These are phyloP conservation scores for Chalciporus piperatus DNA, from an alignment of 768 basidiomycete genomes.

Conservation along the genomic window DNA sequence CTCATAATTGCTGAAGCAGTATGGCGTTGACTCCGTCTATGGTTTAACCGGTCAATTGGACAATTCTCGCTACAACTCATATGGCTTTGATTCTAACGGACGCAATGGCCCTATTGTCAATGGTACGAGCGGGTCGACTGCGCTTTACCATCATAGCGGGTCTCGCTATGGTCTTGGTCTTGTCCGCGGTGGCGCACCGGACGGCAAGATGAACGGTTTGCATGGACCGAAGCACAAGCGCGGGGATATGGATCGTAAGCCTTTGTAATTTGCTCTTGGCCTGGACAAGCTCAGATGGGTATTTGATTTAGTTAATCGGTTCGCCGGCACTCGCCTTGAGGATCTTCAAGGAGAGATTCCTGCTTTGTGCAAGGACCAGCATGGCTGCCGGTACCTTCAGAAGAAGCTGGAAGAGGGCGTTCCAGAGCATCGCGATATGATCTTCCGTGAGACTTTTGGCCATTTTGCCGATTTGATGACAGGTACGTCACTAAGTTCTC, in stretches of 20 bases:
- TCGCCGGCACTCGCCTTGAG: conserved; percentile 92
- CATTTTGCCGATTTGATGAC: conserved; percentile 99
- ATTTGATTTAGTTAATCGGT: conserved; percentile 76
- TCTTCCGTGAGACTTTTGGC: conserved; percentile 96
- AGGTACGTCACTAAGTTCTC: conserved; percentile 43
- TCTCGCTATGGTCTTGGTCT: conserved; percentile 72
- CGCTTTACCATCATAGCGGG: conserved; percentile 73
- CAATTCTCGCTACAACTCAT: conserved; percentile 51
- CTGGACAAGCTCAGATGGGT: neutral
- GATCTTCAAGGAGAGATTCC: conserved; percentile 96
- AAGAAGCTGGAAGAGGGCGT: conserved; percentile 98
- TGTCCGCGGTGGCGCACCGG: conserved; percentile 53
- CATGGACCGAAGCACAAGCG: conserved; percentile 95
- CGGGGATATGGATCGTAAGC: conserved; percentile 89
- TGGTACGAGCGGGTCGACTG: conserved; percentile 63
- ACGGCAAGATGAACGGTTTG: conserved; percentile 84
- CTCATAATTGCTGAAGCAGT: conserved; percentile 39
- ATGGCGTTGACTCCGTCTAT: conserved; percentile 54
- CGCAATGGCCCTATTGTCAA: conserved; percentile 35
- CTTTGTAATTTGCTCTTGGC: conserved; percentile 25
- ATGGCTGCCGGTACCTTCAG: conserved; percentile 96
- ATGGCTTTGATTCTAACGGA: conserved; percentile 50
- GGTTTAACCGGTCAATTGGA: conserved; percentile 49
- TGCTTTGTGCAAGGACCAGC: conserved; percentile 95
- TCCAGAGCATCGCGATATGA: conserved; percentile 97